Conservation (phyloP, 805 yeast species). For the Saccharomycopsis oosterbeekiorum region DNA sequence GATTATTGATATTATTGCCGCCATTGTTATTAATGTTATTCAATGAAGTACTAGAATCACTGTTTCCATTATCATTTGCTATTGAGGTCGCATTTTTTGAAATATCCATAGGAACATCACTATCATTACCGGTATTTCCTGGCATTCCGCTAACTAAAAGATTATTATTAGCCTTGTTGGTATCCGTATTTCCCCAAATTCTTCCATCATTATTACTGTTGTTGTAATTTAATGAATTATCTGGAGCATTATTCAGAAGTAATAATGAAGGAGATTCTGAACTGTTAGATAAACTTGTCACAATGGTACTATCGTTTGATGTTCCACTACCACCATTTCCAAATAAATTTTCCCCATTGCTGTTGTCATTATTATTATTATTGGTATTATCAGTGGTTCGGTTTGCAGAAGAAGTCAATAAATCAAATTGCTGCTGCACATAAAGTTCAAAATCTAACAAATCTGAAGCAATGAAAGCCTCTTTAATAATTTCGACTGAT, state of each 20-base stretch:
- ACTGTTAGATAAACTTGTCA: not conserved
- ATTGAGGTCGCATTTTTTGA: not conserved
- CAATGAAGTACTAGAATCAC: not conserved
- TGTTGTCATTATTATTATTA: not conserved
- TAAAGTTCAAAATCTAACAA: constrained; percentile 14
- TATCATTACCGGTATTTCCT: not conserved
- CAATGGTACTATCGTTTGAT: not conserved
- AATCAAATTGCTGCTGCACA: constrained; percentile 7
- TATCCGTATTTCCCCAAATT: constrained; percentile 19
- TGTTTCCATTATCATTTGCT: not conserved
- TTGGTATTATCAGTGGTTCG: not conserved
- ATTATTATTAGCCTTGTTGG: constrained; percentile 20
- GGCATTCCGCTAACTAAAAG: not conserved
- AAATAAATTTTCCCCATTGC: not conserved
- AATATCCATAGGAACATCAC: not conserved
- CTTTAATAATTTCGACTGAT: constrained; percentile 28
- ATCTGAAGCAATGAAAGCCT: constrained; percentile 17
- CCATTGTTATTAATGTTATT: not conserved
- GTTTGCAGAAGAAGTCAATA: not conserved
- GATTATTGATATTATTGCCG: not conserved
- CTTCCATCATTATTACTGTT: not conserved
- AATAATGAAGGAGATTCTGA: not conserved
- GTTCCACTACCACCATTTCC: not conserved
- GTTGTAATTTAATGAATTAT: not conserved
- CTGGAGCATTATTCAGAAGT: not conserved